phyloP scores from a whole-genome alignment of 352 stramenopile genomes.

The Phytophthora hybrid region DNA sequence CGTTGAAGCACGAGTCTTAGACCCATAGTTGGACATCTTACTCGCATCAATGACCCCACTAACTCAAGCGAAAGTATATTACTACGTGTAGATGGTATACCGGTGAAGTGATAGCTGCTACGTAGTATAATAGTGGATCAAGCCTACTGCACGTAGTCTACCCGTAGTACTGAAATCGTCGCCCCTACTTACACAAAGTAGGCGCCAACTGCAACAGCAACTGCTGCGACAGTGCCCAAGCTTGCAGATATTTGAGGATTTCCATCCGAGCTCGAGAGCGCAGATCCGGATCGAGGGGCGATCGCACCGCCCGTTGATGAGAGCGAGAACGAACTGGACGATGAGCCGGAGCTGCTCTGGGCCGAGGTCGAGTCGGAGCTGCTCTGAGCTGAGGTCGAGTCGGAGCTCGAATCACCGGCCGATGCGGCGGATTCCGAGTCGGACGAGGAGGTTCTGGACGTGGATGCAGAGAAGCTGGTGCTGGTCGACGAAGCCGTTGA shows the following conservation, averaged over 20 bases:
- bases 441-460: neutral
- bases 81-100: no score
- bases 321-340: neutral
- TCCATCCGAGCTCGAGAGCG: conserved; percentile 16
- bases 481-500: conserved; percentile 8
- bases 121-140: no score
- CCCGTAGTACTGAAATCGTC: neutral
- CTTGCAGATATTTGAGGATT: neutral
- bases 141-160: neutral
- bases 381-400: no score
- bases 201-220: neutral
- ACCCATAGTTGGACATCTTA: neutral
- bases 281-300: conserved; percentile 21
- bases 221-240: neutral
- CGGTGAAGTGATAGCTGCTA: no score
- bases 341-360: neutral
- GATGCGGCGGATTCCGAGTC: conserved; percentile 6
- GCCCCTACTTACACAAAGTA: conserved; percentile 10
- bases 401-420: conserved; percentile 7
- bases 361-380: conserved; percentile 19
- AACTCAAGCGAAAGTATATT: no score
- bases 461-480: neutral
- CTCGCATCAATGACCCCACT: neutral
- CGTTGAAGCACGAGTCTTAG: no score
- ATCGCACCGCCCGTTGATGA: conserved; percentile 21